These are phyloP conservation scores for Penicillium sp. DNA, from an alignment of 2,329 filamentous ascomycete genomes.

Conservation along the genomic window DNA sequence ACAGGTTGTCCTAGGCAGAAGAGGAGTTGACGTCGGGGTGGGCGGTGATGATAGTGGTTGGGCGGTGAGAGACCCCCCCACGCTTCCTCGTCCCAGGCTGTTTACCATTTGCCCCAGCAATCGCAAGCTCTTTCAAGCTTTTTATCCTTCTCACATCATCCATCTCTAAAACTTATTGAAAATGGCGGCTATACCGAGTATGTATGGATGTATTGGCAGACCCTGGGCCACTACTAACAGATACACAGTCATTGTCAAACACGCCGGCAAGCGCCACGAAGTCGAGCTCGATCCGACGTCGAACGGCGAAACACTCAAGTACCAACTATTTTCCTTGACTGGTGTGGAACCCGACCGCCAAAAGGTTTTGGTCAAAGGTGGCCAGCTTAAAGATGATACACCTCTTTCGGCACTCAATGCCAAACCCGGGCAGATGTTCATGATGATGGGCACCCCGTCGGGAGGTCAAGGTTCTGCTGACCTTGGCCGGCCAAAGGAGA, in stretches of 20 bases:
- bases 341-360: conserved; percentile 95
- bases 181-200: conserved; percentile 60
- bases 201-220: conserved; percentile 19
- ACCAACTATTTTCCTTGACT: conserved; percentile 91
- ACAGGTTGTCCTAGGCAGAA: conserved; percentile 19
- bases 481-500: conserved; percentile 71
- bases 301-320: conserved; percentile 91
- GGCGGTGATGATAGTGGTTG: conserved; percentile 31
- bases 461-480: conserved; percentile 59
- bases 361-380: conserved; percentile 92
- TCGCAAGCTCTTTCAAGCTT: conserved; percentile 12
- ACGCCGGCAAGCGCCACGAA: conserved; percentile 92
- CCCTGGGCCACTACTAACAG: conserved; percentile 21
- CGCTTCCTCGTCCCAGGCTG: conserved; percentile 22
- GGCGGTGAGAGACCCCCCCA: conserved; percentile 35
- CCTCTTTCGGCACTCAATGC: conserved; percentile 79
- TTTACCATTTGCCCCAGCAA: conserved; percentile 17
- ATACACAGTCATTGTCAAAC: conserved; percentile 78
- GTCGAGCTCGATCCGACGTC: conserved; percentile 83
- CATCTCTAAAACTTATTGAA: conserved; percentile 9
- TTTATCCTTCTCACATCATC: conserved; percentile 7
- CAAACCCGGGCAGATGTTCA: conserved; percentile 82
- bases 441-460: conserved; percentile 93
- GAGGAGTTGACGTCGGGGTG: conserved; percentile 19
- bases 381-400: conserved; percentile 93